A percentile compares a stretch with the other conserved stretches of the same genome.
These are phyloP conservation scores for Fusarium sp. DNA, from an alignment of 2,329 filamentous ascomycete genomes.

Conservation along the genomic window DNA sequence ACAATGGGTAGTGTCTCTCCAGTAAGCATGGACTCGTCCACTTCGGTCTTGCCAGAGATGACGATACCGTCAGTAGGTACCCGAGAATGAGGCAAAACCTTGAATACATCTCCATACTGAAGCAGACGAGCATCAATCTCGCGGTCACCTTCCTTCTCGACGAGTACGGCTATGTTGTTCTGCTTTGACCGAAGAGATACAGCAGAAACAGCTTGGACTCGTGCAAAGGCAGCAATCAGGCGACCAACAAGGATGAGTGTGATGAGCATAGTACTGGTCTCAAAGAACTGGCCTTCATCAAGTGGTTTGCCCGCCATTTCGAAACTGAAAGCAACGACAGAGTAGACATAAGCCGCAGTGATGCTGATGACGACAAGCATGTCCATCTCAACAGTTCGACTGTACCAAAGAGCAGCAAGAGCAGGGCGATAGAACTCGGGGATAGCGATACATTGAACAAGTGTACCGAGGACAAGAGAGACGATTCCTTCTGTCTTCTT, in stretches of 20 bases:
- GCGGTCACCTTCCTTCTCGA: conserved; percentile 48
- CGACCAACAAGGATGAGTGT: conserved; percentile 56
- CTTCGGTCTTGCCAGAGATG: conserved; percentile 64
- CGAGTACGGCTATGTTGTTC: conserved; percentile 59
- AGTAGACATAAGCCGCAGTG: conserved; percentile 65
- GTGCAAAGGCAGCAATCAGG: conserved; percentile 54
- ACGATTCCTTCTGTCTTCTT: conserved; percentile 43
- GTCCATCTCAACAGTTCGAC: conserved; percentile 66
- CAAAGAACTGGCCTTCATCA: conserved; percentile 34
- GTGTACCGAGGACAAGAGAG: conserved; percentile 61
- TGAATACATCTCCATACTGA: conserved; percentile 69
- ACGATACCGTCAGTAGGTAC: conserved; percentile 71
- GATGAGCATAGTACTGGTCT: conserved; percentile 59
- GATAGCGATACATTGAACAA: conserved; percentile 63
- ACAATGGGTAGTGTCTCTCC: conserved; percentile 5
- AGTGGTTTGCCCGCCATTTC: conserved; percentile 49
- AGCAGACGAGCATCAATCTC: conserved; percentile 68
- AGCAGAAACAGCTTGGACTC: conserved; percentile 52
- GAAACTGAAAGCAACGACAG: conserved; percentile 55
- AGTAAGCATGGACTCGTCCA: conserved; percentile 72
- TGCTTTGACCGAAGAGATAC: conserved; percentile 61
- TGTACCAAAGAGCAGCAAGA: conserved; percentile 59
- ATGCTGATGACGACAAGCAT: conserved; percentile 67
- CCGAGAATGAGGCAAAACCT: conserved; percentile 61
- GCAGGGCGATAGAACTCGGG: conserved; percentile 64